These are phyloP conservation scores for Gossypium arboreum DNA, from an alignment of 345 rosid genomes.

Conservation along the genomic window DNA sequence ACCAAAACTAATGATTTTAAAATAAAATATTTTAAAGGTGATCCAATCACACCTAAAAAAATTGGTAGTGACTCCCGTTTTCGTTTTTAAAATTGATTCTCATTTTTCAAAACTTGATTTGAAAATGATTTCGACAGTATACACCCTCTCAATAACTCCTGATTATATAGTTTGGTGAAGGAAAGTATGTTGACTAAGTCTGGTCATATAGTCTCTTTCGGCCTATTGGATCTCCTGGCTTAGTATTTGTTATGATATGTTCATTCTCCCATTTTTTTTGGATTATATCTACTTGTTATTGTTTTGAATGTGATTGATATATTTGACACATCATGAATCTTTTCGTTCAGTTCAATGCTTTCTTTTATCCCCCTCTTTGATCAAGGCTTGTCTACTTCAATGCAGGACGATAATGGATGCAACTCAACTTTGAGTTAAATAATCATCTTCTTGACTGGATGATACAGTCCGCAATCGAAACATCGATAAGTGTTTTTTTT, in stretches of 20 bases:
- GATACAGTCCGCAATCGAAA: background rate
- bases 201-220: too few relatives aligned
- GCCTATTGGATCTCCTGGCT: background rate
- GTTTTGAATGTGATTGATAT: background rate
- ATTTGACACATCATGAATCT: background rate
- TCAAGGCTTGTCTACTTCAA: background rate
- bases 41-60: too few relatives aligned
- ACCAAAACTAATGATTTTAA: too few relatives aligned
- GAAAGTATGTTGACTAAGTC: too few relatives aligned
- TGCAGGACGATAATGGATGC: slow-evolving; percentile 1
- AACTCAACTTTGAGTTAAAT: background rate
- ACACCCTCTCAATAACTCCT: too few relatives aligned
- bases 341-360: background rate
- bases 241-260: background rate
- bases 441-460: background rate
- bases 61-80: too few relatives aligned
- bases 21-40: too few relatives aligned
- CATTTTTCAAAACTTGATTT: too few relatives aligned
- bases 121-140: too few relatives aligned
- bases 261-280: background rate
- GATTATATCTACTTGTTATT: background rate
- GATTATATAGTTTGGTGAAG: background rate
- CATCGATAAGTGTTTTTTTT: too few relatives aligned
- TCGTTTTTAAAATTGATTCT: too few relatives aligned
- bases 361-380: background rate